These are phyloP conservation scores for Vickermania ingenoplastis DNA, from an alignment of 208 protist genomes.

Conservation along the genomic window DNA sequence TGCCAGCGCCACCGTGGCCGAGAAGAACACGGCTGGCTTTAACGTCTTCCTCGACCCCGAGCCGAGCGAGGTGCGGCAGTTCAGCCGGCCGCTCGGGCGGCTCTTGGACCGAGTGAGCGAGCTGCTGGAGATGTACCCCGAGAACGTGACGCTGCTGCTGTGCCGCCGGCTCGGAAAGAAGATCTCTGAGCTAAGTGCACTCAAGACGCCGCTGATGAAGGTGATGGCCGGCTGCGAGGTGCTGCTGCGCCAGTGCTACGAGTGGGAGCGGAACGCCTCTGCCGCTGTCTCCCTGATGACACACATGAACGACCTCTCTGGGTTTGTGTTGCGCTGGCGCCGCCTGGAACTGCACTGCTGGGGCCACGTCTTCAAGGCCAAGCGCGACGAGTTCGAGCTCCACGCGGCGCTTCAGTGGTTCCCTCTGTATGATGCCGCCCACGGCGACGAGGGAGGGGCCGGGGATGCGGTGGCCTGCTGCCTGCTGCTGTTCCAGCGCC, in stretches of 20 bases:
- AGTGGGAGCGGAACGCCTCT: constrained; percentile 94
- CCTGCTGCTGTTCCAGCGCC: constrained; percentile 34
- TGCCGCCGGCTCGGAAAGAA: constrained; percentile 68
- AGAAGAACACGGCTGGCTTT: constrained; percentile 46
- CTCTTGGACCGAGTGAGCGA: constrained; percentile 46
- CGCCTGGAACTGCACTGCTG: constrained; percentile 95
- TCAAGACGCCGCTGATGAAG: constrained; percentile 89
- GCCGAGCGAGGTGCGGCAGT: constrained; percentile 60
- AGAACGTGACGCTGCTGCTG: constrained; percentile 84
- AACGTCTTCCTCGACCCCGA: constrained; percentile 89
- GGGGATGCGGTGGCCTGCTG: constrained; percentile 23
- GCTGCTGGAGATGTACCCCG: constrained; percentile 83
- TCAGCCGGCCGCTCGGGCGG: constrained; percentile 51
- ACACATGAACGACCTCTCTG: constrained; percentile 83
- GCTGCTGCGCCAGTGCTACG: constrained; percentile 88
- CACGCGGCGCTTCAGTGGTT: constrained; percentile 67
- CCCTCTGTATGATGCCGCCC: constrained; percentile 61
- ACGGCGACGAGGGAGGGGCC: constrained; percentile 9
- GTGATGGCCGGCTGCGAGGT: constrained; percentile 93
- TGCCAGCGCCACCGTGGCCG: constrained; percentile 22
- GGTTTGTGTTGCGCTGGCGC: constrained; percentile 95
- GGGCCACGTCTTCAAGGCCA: constrained; percentile 80
- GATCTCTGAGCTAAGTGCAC: constrained; percentile 78
- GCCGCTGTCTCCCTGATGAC: constrained; percentile 80
- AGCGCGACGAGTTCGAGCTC: constrained; percentile 64